Evolutionary conservation across 495 filamentous ascomycete genomes (phyloP), one percentile per base, ranked within the genome.

Genomic region (Neurospora discreta): DNA sequence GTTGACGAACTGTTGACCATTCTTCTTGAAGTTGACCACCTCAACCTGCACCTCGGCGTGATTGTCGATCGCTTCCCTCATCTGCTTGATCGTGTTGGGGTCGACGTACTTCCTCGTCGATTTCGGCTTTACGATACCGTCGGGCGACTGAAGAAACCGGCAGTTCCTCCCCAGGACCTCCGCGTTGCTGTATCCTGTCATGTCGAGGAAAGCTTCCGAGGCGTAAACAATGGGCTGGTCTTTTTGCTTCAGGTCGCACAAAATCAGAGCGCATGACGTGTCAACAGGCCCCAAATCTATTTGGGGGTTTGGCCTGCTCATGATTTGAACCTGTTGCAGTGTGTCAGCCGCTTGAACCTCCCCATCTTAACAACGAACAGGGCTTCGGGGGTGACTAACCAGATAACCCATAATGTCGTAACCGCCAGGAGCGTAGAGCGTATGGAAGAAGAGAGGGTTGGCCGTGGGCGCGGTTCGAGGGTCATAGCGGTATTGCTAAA

Each of bases 91-190:
- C 2, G 77, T 73, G n/a, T 78, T 77, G 44, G 77, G 76, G 74
- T 83, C 77, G 71, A 82, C 78, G 40, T 80, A 73, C 38, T 80
- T 77, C 39, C 80, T 79, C 16, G 73, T 36, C 16, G 78, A 78
- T 42, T 72, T 73, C n/a, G 73, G 73, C 23, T 70, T 69, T 36
- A 82, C 79, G 36, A 77, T 74, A 4, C 77, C 80, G 4, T 71
- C 79, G 18, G 84, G 84, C 8, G 81, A 76, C 75, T 87, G 86
- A 26, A 87, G 73, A 70, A 87, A 86, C n/a, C 86, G 85, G 70
- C 85, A 87, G 76, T 87, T 87, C 20, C 74, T 70, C 0, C 84
- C 84, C n/a, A 84, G 40, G 11, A 83, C 77, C 71, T 87, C 84
- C 40, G 67, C 33, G 3, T 44, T 46, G 4, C 77, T 68, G 73